A percentile compares a stretch with the other conserved stretches of the same genome.
Evolutionary conservation across 73 alveolate species (phyloP).

Genomic region (Symbiodinium pilosum): DNA sequence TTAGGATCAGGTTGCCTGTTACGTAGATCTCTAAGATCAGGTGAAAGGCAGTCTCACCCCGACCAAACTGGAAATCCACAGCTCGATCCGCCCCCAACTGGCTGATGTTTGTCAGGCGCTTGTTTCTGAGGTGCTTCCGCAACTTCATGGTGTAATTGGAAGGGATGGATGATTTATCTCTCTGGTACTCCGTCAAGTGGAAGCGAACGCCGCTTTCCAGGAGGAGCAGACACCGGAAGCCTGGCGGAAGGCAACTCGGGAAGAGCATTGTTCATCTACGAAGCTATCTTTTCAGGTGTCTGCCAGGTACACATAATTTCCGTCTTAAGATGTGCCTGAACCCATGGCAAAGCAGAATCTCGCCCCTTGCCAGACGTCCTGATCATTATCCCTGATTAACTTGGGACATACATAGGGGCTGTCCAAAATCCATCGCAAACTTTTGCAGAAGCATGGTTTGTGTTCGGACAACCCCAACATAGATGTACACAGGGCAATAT

Average conservation of each 20-base stretch:
- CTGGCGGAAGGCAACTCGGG: conserved; percentile 18
- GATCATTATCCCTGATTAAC: too few relatives aligned
- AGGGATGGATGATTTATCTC: conserved; percentile 96
- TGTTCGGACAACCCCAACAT: too few relatives aligned
- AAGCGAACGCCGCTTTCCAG: conserved; percentile 97
- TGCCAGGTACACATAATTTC: too few relatives aligned
- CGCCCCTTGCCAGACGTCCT: too few relatives aligned
- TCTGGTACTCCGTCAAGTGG: conserved; percentile 96
- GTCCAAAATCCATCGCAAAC: too few relatives aligned
- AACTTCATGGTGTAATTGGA: conserved; percentile 97
- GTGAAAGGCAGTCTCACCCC: conserved; percentile 96
- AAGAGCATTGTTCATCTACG: too few relatives aligned
- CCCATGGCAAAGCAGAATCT: too few relatives aligned
- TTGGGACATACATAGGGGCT: too few relatives aligned
- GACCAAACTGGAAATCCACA: conserved; percentile 96
- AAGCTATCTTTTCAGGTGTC: too few relatives aligned
- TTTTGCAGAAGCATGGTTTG: too few relatives aligned
- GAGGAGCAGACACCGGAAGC: conserved; percentile 95
- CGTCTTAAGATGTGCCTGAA: too few relatives aligned
- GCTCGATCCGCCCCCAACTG: conserved; percentile 97
- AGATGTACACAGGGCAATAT: too few relatives aligned
- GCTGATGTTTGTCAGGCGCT: conserved; percentile 95
- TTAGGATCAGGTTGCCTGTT: conserved; percentile 96
- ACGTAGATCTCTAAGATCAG: conserved; percentile 97
- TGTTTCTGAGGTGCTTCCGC: conserved; percentile 97